Evolutionary conservation across 345 rosid species (phyloP).

Genomic region (Aethionema arabicum): DNA sequence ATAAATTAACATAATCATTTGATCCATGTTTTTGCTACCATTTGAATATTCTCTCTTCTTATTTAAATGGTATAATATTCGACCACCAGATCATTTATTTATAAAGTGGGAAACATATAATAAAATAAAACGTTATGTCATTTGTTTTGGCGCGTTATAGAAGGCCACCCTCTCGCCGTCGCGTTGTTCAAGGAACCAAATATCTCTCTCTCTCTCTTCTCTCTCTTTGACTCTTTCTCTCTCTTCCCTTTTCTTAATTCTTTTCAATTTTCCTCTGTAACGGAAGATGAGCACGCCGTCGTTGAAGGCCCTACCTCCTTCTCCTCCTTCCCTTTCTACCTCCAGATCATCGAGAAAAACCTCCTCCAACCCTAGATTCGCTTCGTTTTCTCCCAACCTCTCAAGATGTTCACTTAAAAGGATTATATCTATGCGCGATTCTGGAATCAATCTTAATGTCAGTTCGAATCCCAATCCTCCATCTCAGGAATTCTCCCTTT

Average conservation of each 20-base stretch:
- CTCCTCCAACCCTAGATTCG: constrained; percentile 1
- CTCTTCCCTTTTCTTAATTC: background rate
- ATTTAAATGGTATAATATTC: too few species aligned
- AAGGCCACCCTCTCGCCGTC: constrained; percentile 6
- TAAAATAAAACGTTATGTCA: too few species aligned
- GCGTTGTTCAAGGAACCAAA: constrained; percentile 27
- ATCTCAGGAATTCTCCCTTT: constrained; percentile 17
- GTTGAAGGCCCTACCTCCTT: constrained; percentile 14
- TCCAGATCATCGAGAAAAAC: background rate
- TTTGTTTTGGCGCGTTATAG: too few species aligned
- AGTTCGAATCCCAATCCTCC: constrained; percentile 1
- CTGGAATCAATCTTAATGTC: constrained; percentile 8
- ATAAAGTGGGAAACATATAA: too few species aligned
- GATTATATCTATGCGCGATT: constrained; percentile 23
- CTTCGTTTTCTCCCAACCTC: background rate
- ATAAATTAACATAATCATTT: too few species aligned
- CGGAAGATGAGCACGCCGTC: constrained; percentile 35
- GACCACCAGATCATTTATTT: too few species aligned
- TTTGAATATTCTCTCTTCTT: too few species aligned
- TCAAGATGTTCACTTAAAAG: background rate
- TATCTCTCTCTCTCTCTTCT: constrained; percentile 9
- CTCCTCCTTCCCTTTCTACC: constrained; percentile 22
- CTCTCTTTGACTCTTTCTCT: background rate
- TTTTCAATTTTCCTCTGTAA: background rate
- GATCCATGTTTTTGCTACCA: too few species aligned